phyloP scores from a whole-genome alignment of 805 yeast species.

The Ogataea trehaloabstinens region DNA sequence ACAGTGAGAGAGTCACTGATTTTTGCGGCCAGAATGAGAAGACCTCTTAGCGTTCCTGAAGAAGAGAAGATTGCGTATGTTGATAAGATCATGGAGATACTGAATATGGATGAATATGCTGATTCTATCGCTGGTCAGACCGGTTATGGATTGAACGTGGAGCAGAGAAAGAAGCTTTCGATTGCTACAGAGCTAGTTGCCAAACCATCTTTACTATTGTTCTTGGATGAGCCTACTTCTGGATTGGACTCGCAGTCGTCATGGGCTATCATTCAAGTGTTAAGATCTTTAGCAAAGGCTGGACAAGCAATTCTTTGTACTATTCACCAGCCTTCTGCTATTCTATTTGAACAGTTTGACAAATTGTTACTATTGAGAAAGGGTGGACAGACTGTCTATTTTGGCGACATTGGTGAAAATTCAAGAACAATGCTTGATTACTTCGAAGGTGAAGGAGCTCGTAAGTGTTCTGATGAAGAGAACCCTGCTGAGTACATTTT shows the following conservation, averaged over 20 bases:
- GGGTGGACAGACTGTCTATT: conserved; percentile 54
- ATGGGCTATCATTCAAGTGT: conserved; percentile 54
- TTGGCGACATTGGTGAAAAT: conserved; percentile 51
- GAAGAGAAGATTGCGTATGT: conserved; percentile 44
- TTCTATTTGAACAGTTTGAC: conserved; percentile 43
- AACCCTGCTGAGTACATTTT: conserved; percentile 79
- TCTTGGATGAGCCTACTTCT: conserved; percentile 61
- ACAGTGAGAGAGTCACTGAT: conserved; percentile 51
- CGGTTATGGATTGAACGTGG: conserved; percentile 53
- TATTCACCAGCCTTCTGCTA: conserved; percentile 50
- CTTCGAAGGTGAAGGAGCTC: conserved; percentile 58
- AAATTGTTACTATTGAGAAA: conserved; percentile 43
- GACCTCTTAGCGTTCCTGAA: conserved; percentile 38
- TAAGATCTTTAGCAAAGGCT: conserved; percentile 46
- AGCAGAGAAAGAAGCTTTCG: conserved; percentile 52
- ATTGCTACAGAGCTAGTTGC: conserved; percentile 58
- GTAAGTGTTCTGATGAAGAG: conserved; percentile 55
- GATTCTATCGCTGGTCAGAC: conserved; percentile 49
- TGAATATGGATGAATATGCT: conserved; percentile 43
- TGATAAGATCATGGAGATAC: conserved; percentile 38
- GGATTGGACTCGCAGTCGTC: conserved; percentile 61
- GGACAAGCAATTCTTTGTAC: conserved; percentile 62
- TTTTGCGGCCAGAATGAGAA: conserved; percentile 50
- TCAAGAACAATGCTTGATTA: conserved; percentile 42
- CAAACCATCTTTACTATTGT: conserved; percentile 49